phyloP scores from a whole-genome alignment of 2,329 filamentous ascomycete genomes.

The Daldinia eschscholtzii region DNA sequence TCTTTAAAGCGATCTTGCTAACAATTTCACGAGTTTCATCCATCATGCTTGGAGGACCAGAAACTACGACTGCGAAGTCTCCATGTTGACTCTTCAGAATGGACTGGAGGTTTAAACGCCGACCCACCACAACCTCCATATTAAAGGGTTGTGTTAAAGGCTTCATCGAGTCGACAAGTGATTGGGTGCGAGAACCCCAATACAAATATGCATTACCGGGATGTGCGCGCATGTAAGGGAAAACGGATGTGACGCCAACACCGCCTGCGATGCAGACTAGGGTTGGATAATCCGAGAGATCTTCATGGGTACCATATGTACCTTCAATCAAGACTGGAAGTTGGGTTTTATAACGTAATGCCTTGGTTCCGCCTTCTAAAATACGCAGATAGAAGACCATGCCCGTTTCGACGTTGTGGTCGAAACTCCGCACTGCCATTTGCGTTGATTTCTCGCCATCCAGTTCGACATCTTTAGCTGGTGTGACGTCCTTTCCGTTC shows the following conservation, averaged over 20 bases:
- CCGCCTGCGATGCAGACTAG: conserved; percentile 61
- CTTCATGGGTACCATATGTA: conserved; percentile 1
- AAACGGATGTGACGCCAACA: conserved; percentile 61
- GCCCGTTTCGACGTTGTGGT: conserved; percentile 10
- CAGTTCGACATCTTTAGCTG: neutral
- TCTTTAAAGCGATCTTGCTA: conserved; percentile 1
- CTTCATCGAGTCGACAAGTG: conserved; percentile 16
- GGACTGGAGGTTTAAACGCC: neutral
- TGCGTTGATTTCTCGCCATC: neutral
- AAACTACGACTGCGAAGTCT: conserved; percentile 18
- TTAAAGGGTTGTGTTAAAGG: neutral
- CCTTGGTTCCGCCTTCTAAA: conserved; percentile 5
- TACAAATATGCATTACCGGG: conserved; percentile 9
- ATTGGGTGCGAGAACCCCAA: conserved; percentile 14
- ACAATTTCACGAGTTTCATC: conserved; percentile 17
- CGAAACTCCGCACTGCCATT: neutral
- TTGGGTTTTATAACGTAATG: conserved; percentile 5
- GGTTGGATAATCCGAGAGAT: conserved; percentile 20
- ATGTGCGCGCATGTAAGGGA: conserved; percentile 47
- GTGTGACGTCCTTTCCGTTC: neutral
- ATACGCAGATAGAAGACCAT: conserved; percentile 19
- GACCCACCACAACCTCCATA: neutral
- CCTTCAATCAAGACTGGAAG: conserved; percentile 39
- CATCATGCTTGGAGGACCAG: conserved; percentile 14
- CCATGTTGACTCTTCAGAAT: conserved; percentile 15